Evolutionary conservation across 176 grass and related monocot species (phyloP).

Genomic region (Cenchrus purpureus): DNA sequence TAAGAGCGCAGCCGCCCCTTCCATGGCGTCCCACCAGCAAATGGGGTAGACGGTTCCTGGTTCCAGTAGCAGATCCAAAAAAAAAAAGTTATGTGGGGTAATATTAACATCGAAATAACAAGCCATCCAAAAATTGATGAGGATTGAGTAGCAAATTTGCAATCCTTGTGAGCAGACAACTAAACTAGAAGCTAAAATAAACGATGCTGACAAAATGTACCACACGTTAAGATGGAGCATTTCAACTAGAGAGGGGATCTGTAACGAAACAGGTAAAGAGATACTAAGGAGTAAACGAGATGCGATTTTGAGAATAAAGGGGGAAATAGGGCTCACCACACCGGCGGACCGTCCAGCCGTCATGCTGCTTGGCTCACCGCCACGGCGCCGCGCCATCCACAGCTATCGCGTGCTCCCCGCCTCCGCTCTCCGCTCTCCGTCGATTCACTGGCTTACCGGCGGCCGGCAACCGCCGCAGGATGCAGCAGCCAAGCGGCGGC

Average conservation of each 20-base stretch:
- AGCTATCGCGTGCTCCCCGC: not conserved
- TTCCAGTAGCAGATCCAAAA: not conserved
- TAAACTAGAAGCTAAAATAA: not conserved
- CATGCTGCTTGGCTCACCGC: not conserved
- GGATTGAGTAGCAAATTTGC: not conserved
- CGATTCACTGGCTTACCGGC: not conserved
- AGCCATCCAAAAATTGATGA: not conserved
- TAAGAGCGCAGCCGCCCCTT: constrained; percentile 36
- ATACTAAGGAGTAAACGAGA: not conserved
- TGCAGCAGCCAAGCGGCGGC: not conserved
- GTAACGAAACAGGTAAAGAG: not conserved
- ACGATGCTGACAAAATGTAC: not conserved
- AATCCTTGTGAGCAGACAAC: not conserved
- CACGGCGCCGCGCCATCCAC: not conserved
- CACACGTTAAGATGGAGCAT: not conserved
- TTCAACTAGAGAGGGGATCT: not conserved
- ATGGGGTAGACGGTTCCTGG: not conserved
- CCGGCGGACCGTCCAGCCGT: not conserved
- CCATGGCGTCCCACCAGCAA: not conserved
- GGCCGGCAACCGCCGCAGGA: not conserved
- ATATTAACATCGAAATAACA: not conserved
- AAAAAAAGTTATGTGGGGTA: not conserved
- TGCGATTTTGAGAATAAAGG: not conserved
- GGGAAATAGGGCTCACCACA: not conserved
- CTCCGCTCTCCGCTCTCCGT: not conserved